Percentiles rank a stretch among this genome's conserved stretches.
Conservation (phyloP, 345 rosid genomes). For the Eucalyptus regnans region DNA sequence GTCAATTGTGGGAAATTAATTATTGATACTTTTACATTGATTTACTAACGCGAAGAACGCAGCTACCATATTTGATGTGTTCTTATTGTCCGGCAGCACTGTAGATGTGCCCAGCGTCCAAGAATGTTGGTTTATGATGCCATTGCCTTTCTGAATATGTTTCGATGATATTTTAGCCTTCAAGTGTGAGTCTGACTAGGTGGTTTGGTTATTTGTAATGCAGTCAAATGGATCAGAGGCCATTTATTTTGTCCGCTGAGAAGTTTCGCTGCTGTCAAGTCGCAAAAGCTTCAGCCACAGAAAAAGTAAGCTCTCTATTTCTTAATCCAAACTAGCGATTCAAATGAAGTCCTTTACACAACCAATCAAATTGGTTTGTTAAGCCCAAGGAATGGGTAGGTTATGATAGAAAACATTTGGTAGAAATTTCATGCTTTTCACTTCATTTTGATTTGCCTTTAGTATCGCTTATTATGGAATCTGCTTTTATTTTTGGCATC, state of each 20-base stretch:
- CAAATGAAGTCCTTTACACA: not conserved
- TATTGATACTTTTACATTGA: accelerated
- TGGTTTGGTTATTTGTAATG: not conserved
- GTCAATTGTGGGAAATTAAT: not conserved
- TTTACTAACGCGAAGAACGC: accelerated
- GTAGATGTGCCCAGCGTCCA: accelerated
- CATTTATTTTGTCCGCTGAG: not conserved
- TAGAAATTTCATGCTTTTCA: not conserved
- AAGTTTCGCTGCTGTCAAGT: slow-evolving; percentile 42
- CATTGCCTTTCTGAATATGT: not conserved
- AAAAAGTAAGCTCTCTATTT: slow-evolving; percentile 30
- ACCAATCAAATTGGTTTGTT: not conserved
- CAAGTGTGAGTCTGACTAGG: accelerated
- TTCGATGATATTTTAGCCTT: not conserved
- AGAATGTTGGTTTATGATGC: not conserved
- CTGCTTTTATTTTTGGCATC: not conserved
- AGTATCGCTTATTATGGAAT: not conserved
- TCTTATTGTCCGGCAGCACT: accelerated
- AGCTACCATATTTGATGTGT: not conserved
- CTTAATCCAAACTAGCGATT: not conserved
- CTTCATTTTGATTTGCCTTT: not conserved
- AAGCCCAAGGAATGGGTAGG: not conserved
- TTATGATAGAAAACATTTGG: not conserved
- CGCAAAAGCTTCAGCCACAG: slow-evolving; percentile 32
- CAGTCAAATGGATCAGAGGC: not conserved